Evolutionary conservation across 192 early-diverging fungal species (phyloP).

Genomic region (Coemansia sp.): DNA sequence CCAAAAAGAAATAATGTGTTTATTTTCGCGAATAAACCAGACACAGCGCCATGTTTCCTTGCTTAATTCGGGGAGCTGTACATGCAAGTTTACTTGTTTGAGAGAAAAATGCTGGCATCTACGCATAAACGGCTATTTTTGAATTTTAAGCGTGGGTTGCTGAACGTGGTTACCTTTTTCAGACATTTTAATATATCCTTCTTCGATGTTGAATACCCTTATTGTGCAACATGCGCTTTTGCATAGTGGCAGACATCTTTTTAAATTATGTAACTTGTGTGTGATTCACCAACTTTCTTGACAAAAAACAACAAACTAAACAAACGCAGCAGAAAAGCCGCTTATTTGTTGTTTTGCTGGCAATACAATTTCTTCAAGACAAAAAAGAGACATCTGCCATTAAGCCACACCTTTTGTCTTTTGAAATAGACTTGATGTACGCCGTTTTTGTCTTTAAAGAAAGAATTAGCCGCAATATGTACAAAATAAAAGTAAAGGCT

Average conservation of each 20-base stretch:
- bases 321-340: background rate
- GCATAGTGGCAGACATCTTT: background rate
- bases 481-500: background rate
- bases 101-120: background rate
- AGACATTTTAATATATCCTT: conserved; percentile 10
- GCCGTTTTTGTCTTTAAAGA: background rate
- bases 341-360: background rate
- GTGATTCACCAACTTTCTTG: background rate
- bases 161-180: background rate
- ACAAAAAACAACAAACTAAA: background rate
- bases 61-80: background rate
- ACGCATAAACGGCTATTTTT: conserved; percentile 2
- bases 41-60: background rate
- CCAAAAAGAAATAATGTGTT: background rate
- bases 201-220: background rate
- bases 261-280: conserved; percentile 1
- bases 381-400: background rate
- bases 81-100: background rate
- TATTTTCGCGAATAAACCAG: background rate
- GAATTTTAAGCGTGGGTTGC: background rate
- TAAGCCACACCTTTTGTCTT: background rate
- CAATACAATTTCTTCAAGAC: background rate
- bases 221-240: background rate
- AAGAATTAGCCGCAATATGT: conserved; percentile 6
- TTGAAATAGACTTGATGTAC: background rate